Base-by-base conservation (phyloP, 2,329 filamentous ascomycete species). In the Fusarium illudens region DNA sequence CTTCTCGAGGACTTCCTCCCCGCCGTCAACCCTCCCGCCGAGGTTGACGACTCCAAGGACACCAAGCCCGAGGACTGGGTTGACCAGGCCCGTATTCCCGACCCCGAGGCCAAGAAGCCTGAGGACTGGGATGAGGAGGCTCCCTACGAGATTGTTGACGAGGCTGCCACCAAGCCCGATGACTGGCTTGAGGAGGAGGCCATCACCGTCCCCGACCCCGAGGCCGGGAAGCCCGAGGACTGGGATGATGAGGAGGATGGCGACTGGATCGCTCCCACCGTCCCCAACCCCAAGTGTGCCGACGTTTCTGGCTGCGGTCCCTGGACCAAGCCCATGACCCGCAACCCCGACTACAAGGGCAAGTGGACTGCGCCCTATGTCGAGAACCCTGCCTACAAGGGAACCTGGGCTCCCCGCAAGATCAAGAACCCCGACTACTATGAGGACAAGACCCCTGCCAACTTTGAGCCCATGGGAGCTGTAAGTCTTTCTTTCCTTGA, bases 201-300 rank as follows among this genome's bases (percentile, higher is more conserved):
- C 70, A 83, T 87, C 67, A 92, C 88, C 71, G 85, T 98, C 65
- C 88, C 94, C 60, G 96, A 99, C 84, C 96, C 96, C 58, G 94
- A 97, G 84, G 94, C 95, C 53, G 86, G 92, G 85, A 99, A 98
- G 91, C 96, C 96, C 67, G 94, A 97, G 84, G 96, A 98, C 80
- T 99, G 96, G 96, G 95, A 97, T 83, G 95, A 99, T 63, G 96
- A 99, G 85, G 96, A 99, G 85, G 96, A 99, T 80, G 96, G 96
- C 81, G 96, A 99, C 85, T 99, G 94, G 94, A 81, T 97, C 72
- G 84, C 94, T 54, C 96, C 95, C 61, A 94, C 90, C 58, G 89
- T 99, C 58, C 88, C 93, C 79, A 98, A 99, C 89, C 92, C 95
- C 81, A 97, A 97, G 89, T 98, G 96, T 79, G 89, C 90, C 70